Percentiles rank a stretch among this genome's conserved stretches.
These are phyloP conservation scores for Physaria fendleri DNA, from an alignment of 345 rosid genomes.

Conservation along the genomic window DNA sequence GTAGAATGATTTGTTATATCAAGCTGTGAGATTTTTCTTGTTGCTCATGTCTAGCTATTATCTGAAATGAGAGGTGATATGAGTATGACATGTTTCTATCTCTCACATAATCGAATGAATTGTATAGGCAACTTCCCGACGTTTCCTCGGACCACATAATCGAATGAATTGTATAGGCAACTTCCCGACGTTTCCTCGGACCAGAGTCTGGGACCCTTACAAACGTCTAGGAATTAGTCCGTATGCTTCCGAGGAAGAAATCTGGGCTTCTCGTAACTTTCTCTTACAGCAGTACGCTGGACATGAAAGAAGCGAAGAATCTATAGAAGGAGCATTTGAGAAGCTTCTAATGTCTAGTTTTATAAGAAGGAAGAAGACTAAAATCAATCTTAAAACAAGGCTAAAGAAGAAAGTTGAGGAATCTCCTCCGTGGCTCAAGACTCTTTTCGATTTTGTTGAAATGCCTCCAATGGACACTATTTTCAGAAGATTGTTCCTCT, in stretches of 20 bases:
- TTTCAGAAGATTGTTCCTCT: constrained; percentile 86
- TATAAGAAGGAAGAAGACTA: constrained; percentile 64
- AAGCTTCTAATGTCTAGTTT: constrained; percentile 82
- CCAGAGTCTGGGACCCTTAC: constrained; percentile 84
- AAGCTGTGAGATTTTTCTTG: neutral
- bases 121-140: constrained; percentile 52
- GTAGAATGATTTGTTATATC: too few species aligned
- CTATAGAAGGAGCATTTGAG: constrained; percentile 96
- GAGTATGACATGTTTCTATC: neutral
- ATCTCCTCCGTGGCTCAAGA: constrained; percentile 87
- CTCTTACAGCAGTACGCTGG: constrained; percentile 82
- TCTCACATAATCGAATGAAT: neutral
- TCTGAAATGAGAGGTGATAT: neutral
- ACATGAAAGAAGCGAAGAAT: constrained; percentile 87
- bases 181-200: constrained; percentile 56
- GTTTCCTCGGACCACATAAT: constrained; percentile 63
- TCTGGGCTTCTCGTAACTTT: constrained; percentile 96
- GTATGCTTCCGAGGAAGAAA: constrained; percentile 88
- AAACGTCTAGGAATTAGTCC: constrained; percentile 72
- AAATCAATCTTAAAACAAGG: constrained; percentile 74
- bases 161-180: constrained; percentile 57
- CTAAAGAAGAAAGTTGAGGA: constrained; percentile 93
- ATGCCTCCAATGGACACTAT: constrained; percentile 76
- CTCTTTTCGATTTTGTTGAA: constrained; percentile 70
- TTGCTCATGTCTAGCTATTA: too few species aligned